Percentiles rank a stretch among this genome's conserved stretches.
Conservation (phyloP, 1,139 yeast genomes). For the Nakaseomyces sp. region DNA sequence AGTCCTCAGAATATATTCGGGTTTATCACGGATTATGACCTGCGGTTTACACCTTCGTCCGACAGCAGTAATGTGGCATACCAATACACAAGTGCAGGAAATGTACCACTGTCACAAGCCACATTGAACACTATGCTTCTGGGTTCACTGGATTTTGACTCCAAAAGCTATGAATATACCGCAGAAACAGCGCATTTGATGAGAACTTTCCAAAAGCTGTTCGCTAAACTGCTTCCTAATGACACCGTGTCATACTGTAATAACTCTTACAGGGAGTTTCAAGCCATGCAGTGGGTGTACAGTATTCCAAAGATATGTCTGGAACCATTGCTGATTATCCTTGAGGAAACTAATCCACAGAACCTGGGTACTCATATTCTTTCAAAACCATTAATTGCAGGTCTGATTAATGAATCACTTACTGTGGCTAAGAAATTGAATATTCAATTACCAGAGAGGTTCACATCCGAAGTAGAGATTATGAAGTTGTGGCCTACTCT, state of each 20-base stretch:
- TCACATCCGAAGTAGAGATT: neutral
- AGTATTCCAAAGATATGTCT: conserved; percentile 72
- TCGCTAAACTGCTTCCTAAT: conserved; percentile 25
- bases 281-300: conserved; percentile 74
- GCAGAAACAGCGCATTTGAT: conserved; percentile 1
- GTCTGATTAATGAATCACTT: conserved; percentile 62
- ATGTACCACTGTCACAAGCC: conserved; percentile 6
- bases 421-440: conserved; percentile 72
- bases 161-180: neutral
- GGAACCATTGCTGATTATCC: conserved; percentile 62
- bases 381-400: conserved; percentile 76
- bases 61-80: conserved; percentile 29
- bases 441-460: conserved; percentile 30
- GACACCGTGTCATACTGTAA: conserved; percentile 32
- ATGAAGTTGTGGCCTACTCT: conserved; percentile 3
- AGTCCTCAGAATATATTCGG: conserved; percentile 41
- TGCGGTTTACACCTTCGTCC: conserved; percentile 35
- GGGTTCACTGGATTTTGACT: conserved; percentile 2
- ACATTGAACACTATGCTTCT: neutral
- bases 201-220: conserved; percentile 22
- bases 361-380: conserved; percentile 54
- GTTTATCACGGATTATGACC: conserved; percentile 55
- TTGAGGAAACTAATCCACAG: conserved; percentile 59
- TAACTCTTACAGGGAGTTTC: conserved; percentile 47
- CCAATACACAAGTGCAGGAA: conserved; percentile 7